Percentiles rank a stretch among this genome's conserved stretches.
phyloP scores from a whole-genome alignment of 768 basidiomycete species.

The Rhodocollybia butyracea region DNA sequence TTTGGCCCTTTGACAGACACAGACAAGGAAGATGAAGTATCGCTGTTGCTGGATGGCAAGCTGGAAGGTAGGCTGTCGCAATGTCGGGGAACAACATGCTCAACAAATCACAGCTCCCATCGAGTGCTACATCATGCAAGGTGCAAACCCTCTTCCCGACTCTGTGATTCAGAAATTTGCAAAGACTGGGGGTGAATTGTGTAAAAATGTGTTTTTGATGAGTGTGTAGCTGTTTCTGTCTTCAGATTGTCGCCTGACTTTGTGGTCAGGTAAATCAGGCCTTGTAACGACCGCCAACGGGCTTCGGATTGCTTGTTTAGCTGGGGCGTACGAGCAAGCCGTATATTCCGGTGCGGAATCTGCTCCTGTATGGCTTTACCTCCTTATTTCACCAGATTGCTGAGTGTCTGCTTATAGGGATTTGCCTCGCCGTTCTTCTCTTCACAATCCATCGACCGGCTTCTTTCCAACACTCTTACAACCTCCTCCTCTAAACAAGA shows the following conservation, averaged over 20 bases:
- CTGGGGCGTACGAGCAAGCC: conserved; percentile 67
- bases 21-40: conserved; percentile 48
- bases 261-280: conserved; percentile 68
- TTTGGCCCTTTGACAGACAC: conserved; percentile 54
- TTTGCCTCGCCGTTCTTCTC: conserved; percentile 78
- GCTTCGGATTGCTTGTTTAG: conserved; percentile 81
- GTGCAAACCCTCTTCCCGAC: conserved; percentile 70
- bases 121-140: conserved; percentile 92
- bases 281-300: conserved; percentile 77
- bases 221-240: conserved; percentile 48
- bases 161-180: conserved; percentile 72
- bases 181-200: conserved; percentile 74
- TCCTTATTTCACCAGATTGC: neutral
- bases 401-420: conserved; percentile 40
- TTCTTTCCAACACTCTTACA: conserved; percentile 66
- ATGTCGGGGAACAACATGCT: conserved; percentile 11
- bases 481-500: conserved; percentile 45
- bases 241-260: neutral
- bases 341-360: conserved; percentile 58
- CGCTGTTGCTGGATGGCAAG: conserved; percentile 60
- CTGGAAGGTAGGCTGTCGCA: conserved; percentile 52
- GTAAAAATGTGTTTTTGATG: conserved; percentile 79
- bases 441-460: conserved; percentile 62
- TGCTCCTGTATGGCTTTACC: conserved; percentile 48
- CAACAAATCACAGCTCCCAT: conserved; percentile 59